Conservation (phyloP, 139 green algal genomes). For the Chlorella sp. region DNA sequence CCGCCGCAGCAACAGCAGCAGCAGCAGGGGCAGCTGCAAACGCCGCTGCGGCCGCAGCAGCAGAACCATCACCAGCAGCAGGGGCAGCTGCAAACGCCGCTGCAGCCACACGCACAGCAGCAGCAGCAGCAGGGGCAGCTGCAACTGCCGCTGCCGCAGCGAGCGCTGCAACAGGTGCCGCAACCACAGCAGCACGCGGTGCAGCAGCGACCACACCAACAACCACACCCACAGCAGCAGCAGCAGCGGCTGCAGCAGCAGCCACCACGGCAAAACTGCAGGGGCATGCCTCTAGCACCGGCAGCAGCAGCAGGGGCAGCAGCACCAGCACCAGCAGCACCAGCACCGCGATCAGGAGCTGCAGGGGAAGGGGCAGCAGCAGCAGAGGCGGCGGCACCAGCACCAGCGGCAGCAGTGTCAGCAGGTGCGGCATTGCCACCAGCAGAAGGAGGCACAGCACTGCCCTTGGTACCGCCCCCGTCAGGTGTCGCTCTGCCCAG, state of each 20-base stretch:
- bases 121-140: neutral
- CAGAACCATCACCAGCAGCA: slow-evolving; percentile 5
- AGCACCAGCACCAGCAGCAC: neutral
- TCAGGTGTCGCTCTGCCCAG: neutral
- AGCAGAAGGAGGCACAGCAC: neutral
- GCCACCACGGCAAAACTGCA: neutral
- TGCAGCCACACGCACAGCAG: neutral
- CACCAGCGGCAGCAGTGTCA: slow-evolving; percentile 18
- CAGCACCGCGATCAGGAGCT: neutral
- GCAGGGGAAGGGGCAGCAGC: neutral
- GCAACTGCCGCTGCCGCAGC: neutral
- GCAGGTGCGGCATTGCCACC: slow-evolving; percentile 4
- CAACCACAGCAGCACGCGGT: neutral
- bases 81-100: neutral
- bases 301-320: slow-evolving; percentile 6
- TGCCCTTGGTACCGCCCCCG: too few species aligned
- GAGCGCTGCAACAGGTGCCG: neutral
- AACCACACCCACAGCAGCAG: neutral
- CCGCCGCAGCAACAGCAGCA: neutral
- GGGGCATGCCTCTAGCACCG: neutral
- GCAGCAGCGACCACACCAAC: neutral
- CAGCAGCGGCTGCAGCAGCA: neutral
- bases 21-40: neutral
- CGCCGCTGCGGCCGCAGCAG: neutral
- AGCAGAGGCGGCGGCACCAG: neutral